phyloP scores from a whole-genome alignment of 768 basidiomycete genomes.

The Boletus fagicola region DNA sequence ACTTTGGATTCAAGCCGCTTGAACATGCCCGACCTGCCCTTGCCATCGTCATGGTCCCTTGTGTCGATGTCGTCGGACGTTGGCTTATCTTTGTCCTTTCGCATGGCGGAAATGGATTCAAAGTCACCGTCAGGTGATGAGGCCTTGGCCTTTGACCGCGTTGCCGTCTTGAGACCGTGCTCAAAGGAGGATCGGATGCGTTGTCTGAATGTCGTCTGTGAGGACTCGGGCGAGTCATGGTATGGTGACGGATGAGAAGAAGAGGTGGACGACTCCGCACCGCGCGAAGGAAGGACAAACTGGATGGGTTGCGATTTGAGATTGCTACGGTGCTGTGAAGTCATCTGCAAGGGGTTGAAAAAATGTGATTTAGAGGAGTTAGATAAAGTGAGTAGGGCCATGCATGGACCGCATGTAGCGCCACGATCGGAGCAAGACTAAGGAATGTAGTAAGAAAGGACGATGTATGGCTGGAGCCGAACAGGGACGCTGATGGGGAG shows the following conservation, averaged over 20 bases:
- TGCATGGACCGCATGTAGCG: slow-evolving; percentile 36
- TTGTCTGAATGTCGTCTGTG: slow-evolving; percentile 52
- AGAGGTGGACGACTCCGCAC: slow-evolving; percentile 34
- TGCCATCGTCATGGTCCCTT: slow-evolving; percentile 35
- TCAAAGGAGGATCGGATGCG: slow-evolving; percentile 66
- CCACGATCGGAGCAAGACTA: slow-evolving; percentile 19
- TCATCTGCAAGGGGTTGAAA: slow-evolving; percentile 47
- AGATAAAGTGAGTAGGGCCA: slow-evolving; percentile 46
- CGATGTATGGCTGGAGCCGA: slow-evolving; percentile 9
- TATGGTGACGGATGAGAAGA: slow-evolving; percentile 28
- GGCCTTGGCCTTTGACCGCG: slow-evolving; percentile 50
- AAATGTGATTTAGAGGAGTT: slow-evolving; percentile 38
- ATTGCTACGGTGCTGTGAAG: slow-evolving; percentile 40
- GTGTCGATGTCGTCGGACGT: slow-evolving; percentile 32
- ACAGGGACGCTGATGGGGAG: slow-evolving; percentile 5
- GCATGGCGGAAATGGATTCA: slow-evolving; percentile 44
- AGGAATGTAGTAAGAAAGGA: slow-evolving; percentile 17
- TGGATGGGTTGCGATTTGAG: slow-evolving; percentile 33
- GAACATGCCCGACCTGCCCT: slow-evolving; percentile 46
- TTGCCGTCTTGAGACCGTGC: slow-evolving; percentile 62
- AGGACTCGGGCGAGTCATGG: slow-evolving; percentile 38
- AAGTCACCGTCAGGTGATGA: slow-evolving; percentile 40
- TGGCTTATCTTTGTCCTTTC: slow-evolving; percentile 41
- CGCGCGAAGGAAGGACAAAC: slow-evolving; percentile 43
- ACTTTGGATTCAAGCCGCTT: slow-evolving; percentile 49